Evolutionary conservation across 345 rosid species (phyloP).

Genomic region (Eucalyptus melliodora): DNA sequence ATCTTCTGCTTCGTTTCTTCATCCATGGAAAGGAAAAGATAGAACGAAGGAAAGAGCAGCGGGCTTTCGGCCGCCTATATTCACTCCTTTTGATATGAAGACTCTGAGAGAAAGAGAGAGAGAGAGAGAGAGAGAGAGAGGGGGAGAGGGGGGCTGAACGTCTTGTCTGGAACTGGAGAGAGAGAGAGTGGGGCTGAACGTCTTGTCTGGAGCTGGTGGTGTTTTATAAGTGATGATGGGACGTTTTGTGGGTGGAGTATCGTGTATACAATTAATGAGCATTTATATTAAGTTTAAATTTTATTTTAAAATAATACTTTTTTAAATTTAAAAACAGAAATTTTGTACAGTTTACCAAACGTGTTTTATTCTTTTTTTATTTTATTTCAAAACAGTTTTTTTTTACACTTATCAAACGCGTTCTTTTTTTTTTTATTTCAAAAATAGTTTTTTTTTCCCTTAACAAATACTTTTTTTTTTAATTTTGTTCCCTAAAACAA

Average conservation of each 20-base stretch:
- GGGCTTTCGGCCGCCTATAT: background rate
- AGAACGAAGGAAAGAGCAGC: background rate
- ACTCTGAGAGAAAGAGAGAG: background rate
- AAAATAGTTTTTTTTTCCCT: too few species aligned
- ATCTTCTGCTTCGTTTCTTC: background rate
- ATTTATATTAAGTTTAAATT: too few species aligned
- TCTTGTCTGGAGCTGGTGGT: background rate
- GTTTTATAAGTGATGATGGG: background rate
- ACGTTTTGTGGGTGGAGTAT: background rate
- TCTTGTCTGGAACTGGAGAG: background rate
- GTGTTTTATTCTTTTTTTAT: too few species aligned
- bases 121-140: background rate
- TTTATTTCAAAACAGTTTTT: too few species aligned
- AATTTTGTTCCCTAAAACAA: too few species aligned
- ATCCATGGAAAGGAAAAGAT: background rate
- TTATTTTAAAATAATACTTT: too few species aligned
- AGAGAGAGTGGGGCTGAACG: background rate
- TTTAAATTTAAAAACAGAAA: too few species aligned
- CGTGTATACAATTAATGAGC: background rate
- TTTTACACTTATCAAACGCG: too few species aligned
- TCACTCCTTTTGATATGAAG: background rate
- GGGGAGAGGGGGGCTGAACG: background rate
- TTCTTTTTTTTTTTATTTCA: too few species aligned
- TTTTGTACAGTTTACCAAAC: too few species aligned
- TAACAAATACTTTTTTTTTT: too few species aligned